Percentiles rank a stretch among this genome's conserved stretches.
Conservation (phyloP, 2,329 filamentous ascomycete species). For the Colletotrichum horii region DNA sequence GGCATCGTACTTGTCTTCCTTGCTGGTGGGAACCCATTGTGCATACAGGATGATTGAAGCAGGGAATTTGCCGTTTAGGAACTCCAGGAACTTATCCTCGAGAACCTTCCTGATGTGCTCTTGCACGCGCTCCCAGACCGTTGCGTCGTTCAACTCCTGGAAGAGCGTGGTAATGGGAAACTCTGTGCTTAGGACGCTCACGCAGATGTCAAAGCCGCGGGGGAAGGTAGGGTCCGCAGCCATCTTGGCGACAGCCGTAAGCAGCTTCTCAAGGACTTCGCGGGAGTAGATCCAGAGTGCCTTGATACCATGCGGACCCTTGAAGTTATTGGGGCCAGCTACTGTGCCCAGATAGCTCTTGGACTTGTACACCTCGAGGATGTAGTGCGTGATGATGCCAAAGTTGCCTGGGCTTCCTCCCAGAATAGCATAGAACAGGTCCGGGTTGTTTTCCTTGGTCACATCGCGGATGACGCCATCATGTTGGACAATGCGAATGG, state of each 20-base stretch:
- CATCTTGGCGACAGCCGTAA: constrained; percentile 47
- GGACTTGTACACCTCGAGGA: constrained; percentile 43
- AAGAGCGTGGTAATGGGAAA: constrained; percentile 40
- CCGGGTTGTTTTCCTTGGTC: constrained; percentile 51
- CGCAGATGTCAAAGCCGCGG: constrained; percentile 50
- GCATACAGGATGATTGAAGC: constrained; percentile 50
- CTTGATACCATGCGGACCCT: constrained; percentile 46
- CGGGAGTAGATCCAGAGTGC: constrained; percentile 45
- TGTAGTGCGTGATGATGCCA: constrained; percentile 61
- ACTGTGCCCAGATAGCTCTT: neutral
- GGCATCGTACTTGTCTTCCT: constrained; percentile 38
- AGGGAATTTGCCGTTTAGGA: constrained; percentile 41
- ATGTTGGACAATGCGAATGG: constrained; percentile 52
- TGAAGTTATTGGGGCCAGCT: constrained; percentile 1
- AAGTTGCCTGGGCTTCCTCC: constrained; percentile 65
- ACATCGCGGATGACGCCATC: constrained; percentile 50
- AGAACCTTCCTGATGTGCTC: constrained; percentile 38
- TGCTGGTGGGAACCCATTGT: constrained; percentile 49
- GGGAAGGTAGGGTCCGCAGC: constrained; percentile 46
- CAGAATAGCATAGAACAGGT: constrained; percentile 64
- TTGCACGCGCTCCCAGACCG: constrained; percentile 23
- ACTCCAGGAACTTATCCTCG: constrained; percentile 40
- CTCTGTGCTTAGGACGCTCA: constrained; percentile 49
- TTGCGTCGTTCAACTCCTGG: constrained; percentile 35
- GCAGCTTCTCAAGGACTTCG: constrained; percentile 39